Evolutionary conservation across 139 green algal species (phyloP).

Genomic region (Raphidocelis subcapitata): DNA sequence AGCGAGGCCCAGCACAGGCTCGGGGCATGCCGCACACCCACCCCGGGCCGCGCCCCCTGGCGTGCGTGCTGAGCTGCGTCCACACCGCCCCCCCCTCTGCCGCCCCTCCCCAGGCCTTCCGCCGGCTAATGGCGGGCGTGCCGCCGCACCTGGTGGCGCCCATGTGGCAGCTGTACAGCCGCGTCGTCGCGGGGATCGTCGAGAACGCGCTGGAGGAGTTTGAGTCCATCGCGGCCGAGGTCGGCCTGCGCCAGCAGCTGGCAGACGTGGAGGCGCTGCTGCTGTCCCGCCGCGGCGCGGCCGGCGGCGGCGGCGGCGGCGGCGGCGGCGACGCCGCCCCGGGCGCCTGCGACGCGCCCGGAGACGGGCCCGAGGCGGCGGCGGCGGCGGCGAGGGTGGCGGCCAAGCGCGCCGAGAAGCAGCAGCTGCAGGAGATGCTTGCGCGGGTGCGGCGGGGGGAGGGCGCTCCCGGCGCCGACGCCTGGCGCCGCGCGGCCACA

Average conservation of each 20-base stretch:
- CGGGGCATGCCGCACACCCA: no score
- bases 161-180: neutral
- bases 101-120: slow-evolving; percentile 4
- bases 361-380: slow-evolving; percentile 1
- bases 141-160: neutral
- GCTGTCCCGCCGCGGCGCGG: neutral
- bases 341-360: neutral
- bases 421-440: slow-evolving; percentile 11
- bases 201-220: slow-evolving; percentile 6
- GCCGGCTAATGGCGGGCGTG: neutral
- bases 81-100: neutral
- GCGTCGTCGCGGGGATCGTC: neutral
- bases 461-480: no score
- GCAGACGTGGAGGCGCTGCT: slow-evolving; percentile 4
- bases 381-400: slow-evolving; percentile 13
- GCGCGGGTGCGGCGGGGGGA: slow-evolving; percentile 17
- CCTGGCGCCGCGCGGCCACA: no score
- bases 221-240: slow-evolving; percentile 5
- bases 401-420: slow-evolving; percentile 23
- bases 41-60: no score
- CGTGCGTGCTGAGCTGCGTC: neutral
- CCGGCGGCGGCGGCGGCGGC: slow-evolving; percentile 6
- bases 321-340: neutral
- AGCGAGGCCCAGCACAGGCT: no score
- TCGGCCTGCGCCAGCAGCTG: slow-evolving; percentile 25